phyloP scores from a whole-genome alignment of 495 filamentous ascomycete genomes.

The Daldinia caldariorum region DNA sequence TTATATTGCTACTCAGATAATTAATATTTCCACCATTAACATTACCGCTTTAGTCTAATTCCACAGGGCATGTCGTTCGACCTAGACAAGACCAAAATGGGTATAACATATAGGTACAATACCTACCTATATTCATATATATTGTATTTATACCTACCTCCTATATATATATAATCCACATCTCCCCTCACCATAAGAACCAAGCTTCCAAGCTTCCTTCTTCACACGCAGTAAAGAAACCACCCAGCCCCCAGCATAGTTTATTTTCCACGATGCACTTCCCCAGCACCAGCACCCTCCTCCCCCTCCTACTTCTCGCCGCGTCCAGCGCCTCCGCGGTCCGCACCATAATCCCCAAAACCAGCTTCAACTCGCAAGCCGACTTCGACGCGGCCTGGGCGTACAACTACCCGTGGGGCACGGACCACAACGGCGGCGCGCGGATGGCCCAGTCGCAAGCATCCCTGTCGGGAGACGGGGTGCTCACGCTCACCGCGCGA shows the following conservation, averaged over 20 bases:
- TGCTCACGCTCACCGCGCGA: conserved; percentile 59
- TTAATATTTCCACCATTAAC: conserved; percentile 8
- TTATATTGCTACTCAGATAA: conserved; percentile 1
- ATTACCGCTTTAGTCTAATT: neutral
- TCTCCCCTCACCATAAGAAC: neutral
- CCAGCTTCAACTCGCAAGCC: conserved; percentile 62
- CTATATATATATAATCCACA: neutral
- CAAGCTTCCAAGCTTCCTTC: neutral
- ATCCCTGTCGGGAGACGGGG: conserved; percentile 47
- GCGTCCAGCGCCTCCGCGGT: conserved; percentile 46
- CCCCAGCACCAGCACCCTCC: conserved; percentile 1
- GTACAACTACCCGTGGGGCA: conserved; percentile 62
- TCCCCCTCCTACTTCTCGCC: conserved; percentile 29
- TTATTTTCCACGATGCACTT: too few relatives aligned
- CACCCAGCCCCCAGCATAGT: too few relatives aligned
- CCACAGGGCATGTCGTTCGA: neutral
- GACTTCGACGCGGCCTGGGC: conserved; percentile 62
- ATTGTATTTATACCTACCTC: too few relatives aligned
- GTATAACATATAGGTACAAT: too few relatives aligned
- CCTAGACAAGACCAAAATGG: neutral
- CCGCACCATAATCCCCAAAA: conserved; percentile 61
- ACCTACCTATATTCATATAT: too few relatives aligned
- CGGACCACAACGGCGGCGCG: conserved; percentile 62
- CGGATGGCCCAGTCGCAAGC: conserved; percentile 61
- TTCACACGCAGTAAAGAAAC: too few relatives aligned